Evolutionary conservation across 495 filamentous ascomycete genomes (phyloP).

Genomic region (Hypoxylon trugodes): DNA sequence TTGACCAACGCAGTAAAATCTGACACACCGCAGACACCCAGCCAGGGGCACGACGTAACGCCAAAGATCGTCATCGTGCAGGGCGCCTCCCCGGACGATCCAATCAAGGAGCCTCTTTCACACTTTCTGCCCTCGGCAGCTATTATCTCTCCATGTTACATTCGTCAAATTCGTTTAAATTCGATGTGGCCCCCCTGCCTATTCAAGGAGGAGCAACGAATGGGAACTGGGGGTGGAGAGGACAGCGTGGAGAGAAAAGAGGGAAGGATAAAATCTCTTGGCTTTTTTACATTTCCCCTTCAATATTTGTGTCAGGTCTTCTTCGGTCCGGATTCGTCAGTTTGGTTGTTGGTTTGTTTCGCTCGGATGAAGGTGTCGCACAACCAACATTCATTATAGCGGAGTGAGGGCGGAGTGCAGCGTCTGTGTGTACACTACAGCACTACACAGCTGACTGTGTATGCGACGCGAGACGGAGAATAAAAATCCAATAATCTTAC

Average conservation of each 20-base stretch:
- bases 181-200: slow-evolving; percentile 22
- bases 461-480: too few species aligned
- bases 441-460: too few species aligned
- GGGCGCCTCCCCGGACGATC: slow-evolving; percentile 8
- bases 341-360: not conserved
- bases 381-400: slow-evolving; percentile 6
- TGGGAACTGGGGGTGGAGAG: too few species aligned
- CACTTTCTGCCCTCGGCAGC: too few species aligned
- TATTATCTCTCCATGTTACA: slow-evolving; percentile 28
- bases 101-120: slow-evolving; percentile 38
- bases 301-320: slow-evolving; percentile 21
- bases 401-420: too few species aligned
- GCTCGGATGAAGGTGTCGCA: not conserved
- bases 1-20: too few species aligned
- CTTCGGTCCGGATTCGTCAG: slow-evolving; percentile 17
- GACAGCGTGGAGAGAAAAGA: too few species aligned
- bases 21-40: not conserved
- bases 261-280: too few species aligned
- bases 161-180: slow-evolving; percentile 24
- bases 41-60: slow-evolving; percentile 11
- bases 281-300: not conserved
- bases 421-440: too few species aligned
- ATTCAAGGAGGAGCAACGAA: slow-evolving; percentile 5
- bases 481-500: too few species aligned
- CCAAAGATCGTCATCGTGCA: slow-evolving; percentile 41